A percentile compares a stretch with the other conserved stretches of the same genome.
phyloP scores from a whole-genome alignment of 176 grass and related monocot genomes.

The Carex littledalei region DNA sequence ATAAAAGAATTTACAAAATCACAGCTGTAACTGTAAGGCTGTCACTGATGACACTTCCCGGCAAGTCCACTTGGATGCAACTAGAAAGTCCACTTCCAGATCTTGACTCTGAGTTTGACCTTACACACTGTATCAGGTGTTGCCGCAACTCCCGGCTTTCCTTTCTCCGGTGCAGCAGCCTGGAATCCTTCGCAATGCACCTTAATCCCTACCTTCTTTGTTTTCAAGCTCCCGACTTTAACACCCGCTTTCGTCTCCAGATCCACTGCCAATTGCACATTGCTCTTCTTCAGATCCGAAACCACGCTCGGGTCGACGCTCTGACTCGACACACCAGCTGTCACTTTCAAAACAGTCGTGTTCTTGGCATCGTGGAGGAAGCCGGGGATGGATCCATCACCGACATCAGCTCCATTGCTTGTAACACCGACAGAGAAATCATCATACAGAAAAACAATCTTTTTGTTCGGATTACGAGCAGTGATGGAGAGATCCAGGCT shows the following conservation, averaged over 20 bases:
- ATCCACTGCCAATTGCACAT: constrained; percentile 50
- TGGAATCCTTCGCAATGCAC: constrained; percentile 72
- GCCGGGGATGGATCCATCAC: constrained; percentile 54
- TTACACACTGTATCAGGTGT: constrained; percentile 45
- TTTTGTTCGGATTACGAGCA: constrained; percentile 82
- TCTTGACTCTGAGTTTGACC: constrained; percentile 94
- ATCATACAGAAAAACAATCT: constrained; percentile 92
- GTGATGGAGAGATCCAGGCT: constrained; percentile 66
- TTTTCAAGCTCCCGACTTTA: constrained; percentile 56
- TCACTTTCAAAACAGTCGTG: constrained; percentile 62
- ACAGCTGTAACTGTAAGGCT: neutral
- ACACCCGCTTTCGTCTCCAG: constrained; percentile 91
- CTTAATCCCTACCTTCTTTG: constrained; percentile 76
- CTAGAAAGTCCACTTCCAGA: constrained; percentile 99
- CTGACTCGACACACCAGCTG: constrained; percentile 40
- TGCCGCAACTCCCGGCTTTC: constrained; percentile 33
- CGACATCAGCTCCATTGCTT: constrained; percentile 62
- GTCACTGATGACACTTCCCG: neutral
- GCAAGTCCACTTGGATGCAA: neutral
- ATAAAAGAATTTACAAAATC: constrained; percentile 15
- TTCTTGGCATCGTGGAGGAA: constrained; percentile 74
- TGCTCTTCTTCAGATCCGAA: constrained; percentile 81
- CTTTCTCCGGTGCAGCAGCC: constrained; percentile 37
- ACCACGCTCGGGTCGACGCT: constrained; percentile 55
- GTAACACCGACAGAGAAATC: constrained; percentile 52